Evolutionary conservation across 2,329 filamentous ascomycete species (phyloP), one percentile per base, ranked within the genome.

Genomic region (Phialophora tarda): DNA sequence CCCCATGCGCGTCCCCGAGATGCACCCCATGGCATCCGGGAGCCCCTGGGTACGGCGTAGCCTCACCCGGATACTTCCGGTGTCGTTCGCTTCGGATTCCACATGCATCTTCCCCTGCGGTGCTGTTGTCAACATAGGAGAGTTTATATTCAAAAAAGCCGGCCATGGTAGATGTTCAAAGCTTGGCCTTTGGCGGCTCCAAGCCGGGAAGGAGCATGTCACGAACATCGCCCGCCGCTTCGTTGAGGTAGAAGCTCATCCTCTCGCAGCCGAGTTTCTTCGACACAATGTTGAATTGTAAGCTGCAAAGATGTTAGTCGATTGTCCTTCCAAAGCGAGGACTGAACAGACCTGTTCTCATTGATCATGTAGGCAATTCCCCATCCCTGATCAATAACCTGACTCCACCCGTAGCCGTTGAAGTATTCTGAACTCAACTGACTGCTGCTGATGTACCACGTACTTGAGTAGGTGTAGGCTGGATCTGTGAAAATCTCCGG

Each of bases 301-400:
- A 86, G 79, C 92, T 96, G 71, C 50, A 62, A 17, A 24, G 8
- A 48, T 30, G 30, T 56, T 30, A 55, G 60, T 17, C 21, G 2
- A 21, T 17, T n/a, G n/a, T 26, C 51, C 50, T 51, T 28, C 3
- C 41, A 44, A 34, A 21, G 61, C 65, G 58, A 34, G 14, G 53
- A 23, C 23, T 30, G 26, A 28, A 75, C 83, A 79, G 77, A 92
- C 90, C 88, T 93, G 80, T 97, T 96, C 85, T 98, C 94, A 78
- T 99, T 99, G 79, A 99, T 98, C 95, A 99, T 99, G 79, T 99
- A 99, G 47, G 95, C 95, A 76, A 99, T 96, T 71, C 95, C 95
- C 81, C 95, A 99, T 32, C 95, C 95, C 67, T 90, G 91, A 75
- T 98, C 93, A 63, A 98, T 91, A 60, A 99, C 95, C 83, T 99